These are phyloP conservation scores for Eucalyptus tenuipes DNA, from an alignment of 345 rosid genomes.

Conservation along the genomic window DNA sequence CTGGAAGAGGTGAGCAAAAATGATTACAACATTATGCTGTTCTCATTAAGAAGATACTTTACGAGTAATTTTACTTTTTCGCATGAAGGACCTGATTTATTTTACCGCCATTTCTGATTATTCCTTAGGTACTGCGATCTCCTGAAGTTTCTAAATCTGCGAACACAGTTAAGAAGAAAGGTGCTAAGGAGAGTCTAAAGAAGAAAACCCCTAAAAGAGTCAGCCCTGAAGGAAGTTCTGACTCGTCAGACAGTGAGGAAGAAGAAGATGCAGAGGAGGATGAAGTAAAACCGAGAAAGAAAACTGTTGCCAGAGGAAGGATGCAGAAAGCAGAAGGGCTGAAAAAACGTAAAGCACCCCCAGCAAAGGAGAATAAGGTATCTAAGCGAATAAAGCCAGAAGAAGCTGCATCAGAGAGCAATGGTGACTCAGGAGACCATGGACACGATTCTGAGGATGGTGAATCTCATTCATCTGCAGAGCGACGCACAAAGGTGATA, in stretches of 20 bases:
- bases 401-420: constrained; percentile 21
- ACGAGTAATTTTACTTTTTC: neutral
- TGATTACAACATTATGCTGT: neutral
- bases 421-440: constrained; percentile 29
- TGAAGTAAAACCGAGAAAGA: constrained; percentile 35
- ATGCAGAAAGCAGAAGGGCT: constrained; percentile 26
- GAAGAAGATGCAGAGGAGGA: constrained; percentile 22
- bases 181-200: neutral
- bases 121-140: constrained; percentile 31
- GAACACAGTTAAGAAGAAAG: constrained; percentile 24
- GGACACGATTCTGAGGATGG: constrained; percentile 36
- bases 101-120: neutral
- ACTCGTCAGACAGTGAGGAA: constrained; percentile 26
- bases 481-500: constrained; percentile 38
- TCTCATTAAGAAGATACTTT: neutral
- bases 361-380: constrained; percentile 27
- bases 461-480: constrained; percentile 38
- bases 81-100: neutral
- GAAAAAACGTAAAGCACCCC: constrained; percentile 38
- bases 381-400: constrained; percentile 38
- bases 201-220: neutral
- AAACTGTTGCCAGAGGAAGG: constrained; percentile 18
- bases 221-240: constrained; percentile 18
- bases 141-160: constrained; percentile 22
- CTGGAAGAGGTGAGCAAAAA: constrained; percentile 43